Evolutionary conservation across 768 basidiomycete species (phyloP).

Genomic region (Boletus sensibilis): DNA sequence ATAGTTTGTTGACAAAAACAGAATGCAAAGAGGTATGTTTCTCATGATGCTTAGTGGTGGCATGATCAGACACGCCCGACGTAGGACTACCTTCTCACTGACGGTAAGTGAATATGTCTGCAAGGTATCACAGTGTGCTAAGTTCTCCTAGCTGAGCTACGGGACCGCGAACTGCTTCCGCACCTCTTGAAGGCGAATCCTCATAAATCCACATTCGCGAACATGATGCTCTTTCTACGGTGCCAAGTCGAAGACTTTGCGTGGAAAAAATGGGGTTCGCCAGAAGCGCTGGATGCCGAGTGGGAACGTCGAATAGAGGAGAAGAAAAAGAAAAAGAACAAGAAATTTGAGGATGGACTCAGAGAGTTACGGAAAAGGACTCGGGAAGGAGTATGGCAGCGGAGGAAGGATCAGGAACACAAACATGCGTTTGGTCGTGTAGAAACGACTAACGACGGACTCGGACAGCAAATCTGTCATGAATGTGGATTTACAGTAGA

Average conservation of each 20-base stretch:
- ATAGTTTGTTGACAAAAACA: conserved; percentile 94
- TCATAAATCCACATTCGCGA: conserved; percentile 91
- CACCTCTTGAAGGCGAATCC: conserved; percentile 94
- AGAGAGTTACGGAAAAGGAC: conserved; percentile 82
- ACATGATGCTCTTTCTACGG: conserved; percentile 98
- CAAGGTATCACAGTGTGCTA: neutral
- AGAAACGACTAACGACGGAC: conserved; percentile 52
- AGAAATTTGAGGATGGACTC: conserved; percentile 91
- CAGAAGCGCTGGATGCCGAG: conserved; percentile 87
- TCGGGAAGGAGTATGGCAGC: conserved; percentile 87
- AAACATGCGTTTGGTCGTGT: conserved; percentile 74
- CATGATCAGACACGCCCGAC: neutral
- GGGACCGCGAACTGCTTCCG: conserved; percentile 88
- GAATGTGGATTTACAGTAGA: conserved; percentile 91
- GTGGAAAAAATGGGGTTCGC: conserved; percentile 96
- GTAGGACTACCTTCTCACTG: conserved; percentile 93
- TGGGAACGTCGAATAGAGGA: conserved; percentile 75
- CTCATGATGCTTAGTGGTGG: neutral
- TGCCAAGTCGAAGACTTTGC: conserved; percentile 95
- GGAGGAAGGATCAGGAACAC: conserved; percentile 84
- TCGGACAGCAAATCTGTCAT: conserved; percentile 73
- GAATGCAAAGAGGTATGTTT: conserved; percentile 88
- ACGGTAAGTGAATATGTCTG: conserved; percentile 52
- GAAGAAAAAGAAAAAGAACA: conserved; percentile 88
- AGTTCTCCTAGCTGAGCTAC: conserved; percentile 71